Evolutionary conservation across 805 yeast species (phyloP), one percentile per base, ranked within the genome.

Genomic region (Schwanniomyces pseudopolymorphus): DNA sequence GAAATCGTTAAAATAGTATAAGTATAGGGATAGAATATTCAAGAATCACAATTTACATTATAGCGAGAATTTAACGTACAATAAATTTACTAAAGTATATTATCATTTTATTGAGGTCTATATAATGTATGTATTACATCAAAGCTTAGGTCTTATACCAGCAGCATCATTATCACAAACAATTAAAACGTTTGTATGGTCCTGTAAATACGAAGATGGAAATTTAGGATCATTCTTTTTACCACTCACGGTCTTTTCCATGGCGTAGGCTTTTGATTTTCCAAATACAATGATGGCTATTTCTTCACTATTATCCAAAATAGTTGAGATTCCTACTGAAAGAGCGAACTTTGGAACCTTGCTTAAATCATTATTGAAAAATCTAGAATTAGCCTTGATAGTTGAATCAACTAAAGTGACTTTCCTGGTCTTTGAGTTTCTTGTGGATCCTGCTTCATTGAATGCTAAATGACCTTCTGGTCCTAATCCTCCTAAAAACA

Each of bases 391-490:
- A 38, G 84, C 84, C 26, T 64, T 59, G 33, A 80, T 72, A 6
- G 85, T 80, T 33, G 77, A 67, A 38, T 69, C 66, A 11, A 72
- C 84, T 44, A 80, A 67, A 2, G 57, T 54, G 33, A 80, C 79
- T 47, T 63, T 60, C 48, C 85, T 64, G 2, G 85, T 80, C 24
- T 46, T 59, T 8, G 79, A 70, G 48, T 61, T 59, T 47, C 79
- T 69, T 2, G 69, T 22, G 5, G 81, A 76, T 8, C 85, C 85
- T 14, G 74, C 67, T 61, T 80, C 84, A 61, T 80, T 80, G 56
- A 80, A 80, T 1, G 85, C 84, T 53, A 80, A 66, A 58, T 80
- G 84, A 25, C 84, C 85, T 55, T 80, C 81, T 13, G 82, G 79
- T 1, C 85, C 84, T 55, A 80, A 65, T 1, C 84, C 85, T 5